phyloP scores from a whole-genome alignment of 2,329 filamentous ascomycete genomes.

The Epichloe coenophiala region DNA sequence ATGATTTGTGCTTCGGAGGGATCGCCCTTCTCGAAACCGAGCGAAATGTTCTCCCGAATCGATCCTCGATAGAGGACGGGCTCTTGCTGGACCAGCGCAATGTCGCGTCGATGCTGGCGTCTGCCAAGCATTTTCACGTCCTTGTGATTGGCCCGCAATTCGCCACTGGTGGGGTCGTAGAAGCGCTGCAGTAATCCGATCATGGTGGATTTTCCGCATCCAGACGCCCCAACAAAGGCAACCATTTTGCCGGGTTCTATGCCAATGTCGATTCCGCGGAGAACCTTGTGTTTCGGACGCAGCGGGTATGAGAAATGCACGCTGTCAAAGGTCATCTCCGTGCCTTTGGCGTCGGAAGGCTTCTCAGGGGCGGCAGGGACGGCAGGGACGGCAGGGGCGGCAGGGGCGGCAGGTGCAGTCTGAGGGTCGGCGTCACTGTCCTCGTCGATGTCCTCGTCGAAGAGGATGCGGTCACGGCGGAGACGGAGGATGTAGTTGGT shows the following conservation, averaged over 20 bases:
- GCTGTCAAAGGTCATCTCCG: constrained; percentile 33
- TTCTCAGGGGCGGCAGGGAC: not conserved
- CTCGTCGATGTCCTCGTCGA: constrained; percentile 11
- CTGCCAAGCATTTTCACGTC: constrained; percentile 19
- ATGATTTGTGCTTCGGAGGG: constrained; percentile 26
- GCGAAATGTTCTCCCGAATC: constrained; percentile 41
- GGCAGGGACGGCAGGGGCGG: too few species aligned
- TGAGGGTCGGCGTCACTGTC: constrained; percentile 10
- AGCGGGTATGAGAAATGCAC: constrained; percentile 45
- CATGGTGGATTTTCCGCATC: constrained; percentile 48
- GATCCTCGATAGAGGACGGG: constrained; percentile 33
- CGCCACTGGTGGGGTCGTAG: constrained; percentile 22
- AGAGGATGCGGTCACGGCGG: constrained; percentile 16
- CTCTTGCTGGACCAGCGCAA: constrained; percentile 29
- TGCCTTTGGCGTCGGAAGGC: constrained; percentile 11
- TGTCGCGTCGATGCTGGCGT: constrained; percentile 18
- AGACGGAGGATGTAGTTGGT: constrained; percentile 36
- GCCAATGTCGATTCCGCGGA: constrained; percentile 25
- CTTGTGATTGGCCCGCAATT: constrained; percentile 15
- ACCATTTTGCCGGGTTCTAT: constrained; percentile 34
- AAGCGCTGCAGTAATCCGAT: constrained; percentile 37
- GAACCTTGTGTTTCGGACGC: constrained; percentile 20
- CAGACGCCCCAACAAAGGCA: constrained; percentile 43
- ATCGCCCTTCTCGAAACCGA: constrained; percentile 25
- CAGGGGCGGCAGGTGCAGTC: not conserved